Evolutionary conservation across 2,329 filamentous ascomycete species (phyloP).

Genomic region (Colletotrichum cordylinicola): DNA sequence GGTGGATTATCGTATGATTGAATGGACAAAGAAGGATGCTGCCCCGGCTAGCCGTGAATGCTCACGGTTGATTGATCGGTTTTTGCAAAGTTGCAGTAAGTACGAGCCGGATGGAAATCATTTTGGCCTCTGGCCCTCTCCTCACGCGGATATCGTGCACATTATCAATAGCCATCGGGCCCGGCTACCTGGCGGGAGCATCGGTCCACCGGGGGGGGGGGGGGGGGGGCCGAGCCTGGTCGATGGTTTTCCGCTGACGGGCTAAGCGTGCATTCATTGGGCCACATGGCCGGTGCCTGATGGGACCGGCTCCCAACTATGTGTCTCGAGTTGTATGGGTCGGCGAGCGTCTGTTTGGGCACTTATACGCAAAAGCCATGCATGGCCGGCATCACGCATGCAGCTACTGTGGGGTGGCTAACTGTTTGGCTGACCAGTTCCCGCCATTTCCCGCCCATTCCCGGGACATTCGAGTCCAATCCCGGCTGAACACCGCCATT

Average conservation of each 20-base stretch:
- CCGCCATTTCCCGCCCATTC: conserved; percentile 11
- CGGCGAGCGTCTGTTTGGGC: conserved; percentile 19
- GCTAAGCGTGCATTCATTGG: conserved; percentile 6
- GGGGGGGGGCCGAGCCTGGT: conserved; percentile 1
- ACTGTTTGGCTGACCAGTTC: not conserved
- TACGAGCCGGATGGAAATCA: not conserved
- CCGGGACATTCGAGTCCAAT: not conserved
- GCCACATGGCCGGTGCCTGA: conserved; percentile 24
- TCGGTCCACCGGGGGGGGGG: conserved; percentile 1
- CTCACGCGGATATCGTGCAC: not conserved
- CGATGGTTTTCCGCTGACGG: conserved; percentile 11
- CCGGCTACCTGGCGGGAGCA: conserved; percentile 8
- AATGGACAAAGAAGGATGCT: not conserved
- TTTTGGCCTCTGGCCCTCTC: not conserved
- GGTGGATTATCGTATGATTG: not conserved
- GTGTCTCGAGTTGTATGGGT: conserved; percentile 26
- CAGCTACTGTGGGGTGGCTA: conserved; percentile 19
- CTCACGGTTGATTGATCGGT: not conserved
- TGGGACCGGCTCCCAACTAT: conserved; percentile 21
- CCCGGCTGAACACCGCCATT: not conserved
- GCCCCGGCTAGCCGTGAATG: not conserved
- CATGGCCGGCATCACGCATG: conserved; percentile 23
- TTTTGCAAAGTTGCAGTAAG: not conserved
- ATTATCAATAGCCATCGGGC: conserved; percentile 14
- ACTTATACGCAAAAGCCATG: conserved; percentile 20